Conservation (phyloP, 2,329 filamentous ascomycete genomes). For the Grosmannia clavigera region DNA sequence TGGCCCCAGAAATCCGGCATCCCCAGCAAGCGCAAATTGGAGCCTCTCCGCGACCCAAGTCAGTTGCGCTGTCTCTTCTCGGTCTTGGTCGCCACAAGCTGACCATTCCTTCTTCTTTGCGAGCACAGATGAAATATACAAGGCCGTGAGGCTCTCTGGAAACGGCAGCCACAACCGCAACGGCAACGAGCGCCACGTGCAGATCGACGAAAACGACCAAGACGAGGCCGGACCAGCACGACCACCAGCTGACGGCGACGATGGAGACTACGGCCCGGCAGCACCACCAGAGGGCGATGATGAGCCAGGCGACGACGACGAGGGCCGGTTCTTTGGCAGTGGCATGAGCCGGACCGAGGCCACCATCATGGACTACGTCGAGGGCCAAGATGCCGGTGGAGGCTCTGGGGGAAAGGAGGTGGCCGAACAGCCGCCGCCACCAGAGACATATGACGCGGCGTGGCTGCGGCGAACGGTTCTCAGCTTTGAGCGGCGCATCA, state of each 20-base stretch:
- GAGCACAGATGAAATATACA: conserved; percentile 46
- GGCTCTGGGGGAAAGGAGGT: conserved; percentile 22
- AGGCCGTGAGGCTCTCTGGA: conserved; percentile 40
- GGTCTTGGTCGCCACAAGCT: background rate
- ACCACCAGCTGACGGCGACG: conserved; percentile 31
- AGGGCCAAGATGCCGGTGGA: conserved; percentile 47
- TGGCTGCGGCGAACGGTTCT: conserved; percentile 77
- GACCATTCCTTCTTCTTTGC: background rate
- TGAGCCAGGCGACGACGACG: conserved; percentile 57
- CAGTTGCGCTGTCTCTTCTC: conserved; percentile 16
- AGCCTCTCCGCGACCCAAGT: conserved; percentile 51
- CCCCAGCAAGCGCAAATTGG: conserved; percentile 50
- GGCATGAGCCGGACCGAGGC: conserved; percentile 73
- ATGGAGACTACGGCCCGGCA: conserved; percentile 31
- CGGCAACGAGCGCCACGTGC: conserved; percentile 29
- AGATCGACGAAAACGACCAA: conserved; percentile 32
- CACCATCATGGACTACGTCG: conserved; percentile 78
- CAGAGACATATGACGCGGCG: conserved; percentile 68
- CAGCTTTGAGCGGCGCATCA: conserved; percentile 82
- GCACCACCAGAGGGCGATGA: conserved; percentile 31
- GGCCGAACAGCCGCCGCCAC: conserved; percentile 36
- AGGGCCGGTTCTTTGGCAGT: conserved; percentile 90
- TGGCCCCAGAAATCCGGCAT: conserved; percentile 27
- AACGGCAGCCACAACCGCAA: conserved; percentile 28
- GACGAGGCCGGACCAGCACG: conserved; percentile 37